Evolutionary conservation across 2,329 filamentous ascomycete species (phyloP), one percentile per base, ranked within the genome.

Genomic region (Coleophoma crateriformis): DNA sequence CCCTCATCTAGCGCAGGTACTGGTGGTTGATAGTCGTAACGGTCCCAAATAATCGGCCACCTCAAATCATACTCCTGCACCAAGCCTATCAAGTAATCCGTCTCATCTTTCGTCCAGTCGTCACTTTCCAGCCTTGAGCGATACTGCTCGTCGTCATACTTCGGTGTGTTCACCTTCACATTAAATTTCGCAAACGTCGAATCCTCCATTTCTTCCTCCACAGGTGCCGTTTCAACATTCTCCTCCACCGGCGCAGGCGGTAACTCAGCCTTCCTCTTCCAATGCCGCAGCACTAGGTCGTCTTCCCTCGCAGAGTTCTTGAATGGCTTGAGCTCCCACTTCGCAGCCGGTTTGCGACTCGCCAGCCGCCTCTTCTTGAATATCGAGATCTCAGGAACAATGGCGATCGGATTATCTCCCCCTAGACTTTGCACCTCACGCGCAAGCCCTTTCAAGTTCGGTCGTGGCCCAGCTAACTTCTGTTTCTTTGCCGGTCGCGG

Each of bases 101-200:
- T 99, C 70, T 99, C 94, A 60, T 94, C 86, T 62, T 87, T 89
- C 13, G 87, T 85, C 94, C 94, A 99, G 59, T 92, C 84, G 13
- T 81, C 74, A 62, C 77, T 86, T 59, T 83, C 78, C 46, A 99
- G 70, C 54, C 87, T 81, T 50, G 82, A 76, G 52, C 85, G 79
- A 69, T 99, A 99, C 65, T 95, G 86, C 54, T 91, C 88, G 55
- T 95, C 87, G 53, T 81, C 90, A 68, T 97, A 97, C 52, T 84
- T 77, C 1, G 91, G 89, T 34, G 90, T 76, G 4, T 86, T 78
- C 13, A 92, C 81, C 56, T 85, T 79, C 48, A 95, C 84, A 64
- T 96, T 95, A 76, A 87, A 97, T 64, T 92, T 95, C 44, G 88
- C 82, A 68, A 94, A 97, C 2, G 71, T 62, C 7, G 81, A 84